Evolutionary conservation across 805 yeast genomes (phyloP).

Genomic region (Yarrowia sp.): DNA sequence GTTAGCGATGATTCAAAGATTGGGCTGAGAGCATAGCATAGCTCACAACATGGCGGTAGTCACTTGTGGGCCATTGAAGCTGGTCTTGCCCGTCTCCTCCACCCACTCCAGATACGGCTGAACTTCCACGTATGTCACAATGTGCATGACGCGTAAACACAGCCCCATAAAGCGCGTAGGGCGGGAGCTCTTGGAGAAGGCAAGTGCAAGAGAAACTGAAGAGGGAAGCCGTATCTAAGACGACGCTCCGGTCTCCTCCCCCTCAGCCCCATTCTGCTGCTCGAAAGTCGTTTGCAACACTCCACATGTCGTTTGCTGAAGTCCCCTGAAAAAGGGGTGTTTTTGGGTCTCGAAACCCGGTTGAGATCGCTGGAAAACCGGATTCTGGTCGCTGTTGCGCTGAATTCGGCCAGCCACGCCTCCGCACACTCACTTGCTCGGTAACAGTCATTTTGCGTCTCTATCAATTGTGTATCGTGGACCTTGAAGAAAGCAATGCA

Average conservation of each 20-base stretch:
- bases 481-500: constrained; percentile 37
- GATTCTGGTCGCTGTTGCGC: neutral
- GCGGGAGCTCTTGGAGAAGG: neutral
- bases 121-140: constrained; percentile 26
- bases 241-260: no score
- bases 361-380: no score
- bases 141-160: constrained; percentile 34
- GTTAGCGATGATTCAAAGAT: constrained; percentile 29
- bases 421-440: constrained; percentile 33
- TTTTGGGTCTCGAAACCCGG: neutral
- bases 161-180: constrained; percentile 24
- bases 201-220: neutral
- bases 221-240: neutral
- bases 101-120: neutral
- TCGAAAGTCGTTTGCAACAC: no score
- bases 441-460: constrained; percentile 38
- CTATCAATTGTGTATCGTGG: constrained; percentile 35
- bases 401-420: neutral
- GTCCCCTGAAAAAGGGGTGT: constrained; percentile 5
- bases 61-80: no score
- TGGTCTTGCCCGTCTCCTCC: no score
- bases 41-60: no score
- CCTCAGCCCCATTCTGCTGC: no score
- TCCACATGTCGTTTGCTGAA: no score
- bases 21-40: neutral